Percentiles rank a stretch among this genome's conserved stretches.
Evolutionary conservation across 2,329 filamentous ascomycete genomes (phyloP).

Genomic region (Hymenoscyphus fructigenus): DNA sequence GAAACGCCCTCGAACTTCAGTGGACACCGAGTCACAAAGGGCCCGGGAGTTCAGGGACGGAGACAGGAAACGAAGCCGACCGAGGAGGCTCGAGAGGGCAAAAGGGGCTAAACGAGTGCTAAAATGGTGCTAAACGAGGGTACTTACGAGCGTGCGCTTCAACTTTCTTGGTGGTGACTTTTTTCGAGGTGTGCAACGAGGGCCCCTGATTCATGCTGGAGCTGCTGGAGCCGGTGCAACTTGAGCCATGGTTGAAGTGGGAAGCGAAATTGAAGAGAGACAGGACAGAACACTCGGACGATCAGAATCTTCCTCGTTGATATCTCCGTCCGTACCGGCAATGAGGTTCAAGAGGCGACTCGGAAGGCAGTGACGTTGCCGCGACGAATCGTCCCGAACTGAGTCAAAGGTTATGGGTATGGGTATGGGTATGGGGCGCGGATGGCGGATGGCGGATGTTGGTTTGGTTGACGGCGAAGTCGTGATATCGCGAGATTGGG

Average conservation of each 20-base stretch:
- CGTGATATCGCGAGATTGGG: neutral
- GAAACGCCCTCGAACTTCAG: neutral
- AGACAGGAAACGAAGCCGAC: neutral
- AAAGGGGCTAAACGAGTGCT: neutral
- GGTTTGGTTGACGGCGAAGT: neutral
- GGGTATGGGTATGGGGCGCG: neutral
- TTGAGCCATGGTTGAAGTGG: slow-evolving; percentile 8
- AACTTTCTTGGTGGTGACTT: neutral
- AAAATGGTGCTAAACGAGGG: neutral
- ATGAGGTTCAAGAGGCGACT: slow-evolving; percentile 1
- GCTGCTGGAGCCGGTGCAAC: slow-evolving; percentile 11
- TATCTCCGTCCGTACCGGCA: slow-evolving; percentile 1
- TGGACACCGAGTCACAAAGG: neutral
- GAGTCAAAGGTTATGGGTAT: neutral
- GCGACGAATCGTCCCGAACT: neutral
- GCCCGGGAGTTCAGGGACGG: slow-evolving; percentile 8
- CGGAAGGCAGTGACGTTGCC: slow-evolving; percentile 6
- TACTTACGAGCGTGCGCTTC: neutral
- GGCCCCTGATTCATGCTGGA: slow-evolving; percentile 5
- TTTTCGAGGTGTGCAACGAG: neutral
- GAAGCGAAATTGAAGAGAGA: slow-evolving; percentile 15
- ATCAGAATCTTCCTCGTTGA: slow-evolving; percentile 9
- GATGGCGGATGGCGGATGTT: neutral
- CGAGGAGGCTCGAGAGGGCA: neutral
- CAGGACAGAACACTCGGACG: slow-evolving; percentile 12